phyloP scores from a whole-genome alignment of 108 stramenopile species.

The Seminavis robusta region DNA sequence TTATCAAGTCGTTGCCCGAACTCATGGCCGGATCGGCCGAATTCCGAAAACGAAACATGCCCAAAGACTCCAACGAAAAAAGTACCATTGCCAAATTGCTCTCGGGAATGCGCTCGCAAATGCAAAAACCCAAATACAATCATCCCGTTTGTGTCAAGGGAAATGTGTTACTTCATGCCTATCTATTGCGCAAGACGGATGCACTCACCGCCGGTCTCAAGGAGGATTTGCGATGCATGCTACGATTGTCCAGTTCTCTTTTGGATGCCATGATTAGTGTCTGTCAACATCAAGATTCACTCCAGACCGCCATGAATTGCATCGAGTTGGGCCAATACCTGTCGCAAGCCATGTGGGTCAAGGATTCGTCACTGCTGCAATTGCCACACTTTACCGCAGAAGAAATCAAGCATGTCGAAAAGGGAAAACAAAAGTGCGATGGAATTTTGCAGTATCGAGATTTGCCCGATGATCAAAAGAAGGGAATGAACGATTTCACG shows the following conservation, averaged over 20 bases:
- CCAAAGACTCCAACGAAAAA: slow-evolving; percentile 60
- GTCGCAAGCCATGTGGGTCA: slow-evolving; percentile 90
- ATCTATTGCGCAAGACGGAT: slow-evolving; percentile 69
- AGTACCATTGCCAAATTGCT: slow-evolving; percentile 54
- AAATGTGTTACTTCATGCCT: slow-evolving; percentile 93
- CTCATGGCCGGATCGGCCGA: slow-evolving; percentile 85
- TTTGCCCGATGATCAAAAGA: slow-evolving; percentile 72
- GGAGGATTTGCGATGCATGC: slow-evolving; percentile 84
- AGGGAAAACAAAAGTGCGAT: slow-evolving; percentile 49
- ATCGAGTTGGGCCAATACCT: slow-evolving; percentile 92
- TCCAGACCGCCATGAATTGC: slow-evolving; percentile 80
- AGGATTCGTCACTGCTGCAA: slow-evolving; percentile 82
- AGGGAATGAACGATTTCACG: slow-evolving; percentile 79
- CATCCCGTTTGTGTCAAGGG: slow-evolving; percentile 89
- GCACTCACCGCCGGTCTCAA: slow-evolving; percentile 12
- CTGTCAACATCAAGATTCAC: slow-evolving; percentile 84
- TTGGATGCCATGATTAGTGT: slow-evolving; percentile 97
- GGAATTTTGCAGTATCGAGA: slow-evolving; percentile 72
- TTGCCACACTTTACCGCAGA: slow-evolving; percentile 86
- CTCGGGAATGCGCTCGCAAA: slow-evolving; percentile 52
- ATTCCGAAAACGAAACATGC: slow-evolving; percentile 79
- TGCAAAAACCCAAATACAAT: slow-evolving; percentile 91
- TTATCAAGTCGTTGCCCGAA: slow-evolving; percentile 79
- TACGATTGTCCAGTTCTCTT: slow-evolving; percentile 69
- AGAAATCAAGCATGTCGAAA: slow-evolving; percentile 71